phyloP scores from a whole-genome alignment of 805 yeast species.

The Candida insectalens region DNA sequence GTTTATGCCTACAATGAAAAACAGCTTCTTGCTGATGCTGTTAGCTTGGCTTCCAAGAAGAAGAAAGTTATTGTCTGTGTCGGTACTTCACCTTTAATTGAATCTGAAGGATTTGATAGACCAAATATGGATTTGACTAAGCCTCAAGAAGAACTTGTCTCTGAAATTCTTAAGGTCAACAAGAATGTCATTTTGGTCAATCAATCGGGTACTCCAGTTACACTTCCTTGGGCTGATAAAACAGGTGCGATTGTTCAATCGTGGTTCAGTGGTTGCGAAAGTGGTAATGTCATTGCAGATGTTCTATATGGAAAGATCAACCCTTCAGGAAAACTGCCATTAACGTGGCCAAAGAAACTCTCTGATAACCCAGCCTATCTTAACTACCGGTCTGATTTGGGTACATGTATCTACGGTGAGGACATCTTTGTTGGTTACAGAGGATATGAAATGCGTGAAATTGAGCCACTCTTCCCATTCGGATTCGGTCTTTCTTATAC shows the following conservation, averaged over 20 bases:
- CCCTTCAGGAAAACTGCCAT: conserved; percentile 50
- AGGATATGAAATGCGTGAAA: conserved; percentile 43
- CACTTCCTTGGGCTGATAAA: conserved; percentile 40
- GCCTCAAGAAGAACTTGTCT: conserved; percentile 33
- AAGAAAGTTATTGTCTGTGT: conserved; percentile 44
- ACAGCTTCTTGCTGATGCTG: conserved; percentile 32
- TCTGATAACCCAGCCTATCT: conserved; percentile 50
- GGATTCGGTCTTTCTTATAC: conserved; percentile 59
- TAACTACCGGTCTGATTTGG: conserved; percentile 41
- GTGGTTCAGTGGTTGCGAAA: conserved; percentile 50
- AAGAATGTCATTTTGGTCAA: conserved; percentile 42
- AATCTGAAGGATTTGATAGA: conserved; percentile 53
- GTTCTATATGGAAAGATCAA: conserved; percentile 49
- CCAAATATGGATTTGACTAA: conserved; percentile 41
- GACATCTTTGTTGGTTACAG: conserved; percentile 58
- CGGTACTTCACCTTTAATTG: conserved; percentile 49
- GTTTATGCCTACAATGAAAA: conserved; percentile 40
- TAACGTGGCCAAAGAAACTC: conserved; percentile 41
- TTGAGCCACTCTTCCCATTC: conserved; percentile 45
- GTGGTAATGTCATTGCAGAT: conserved; percentile 52
- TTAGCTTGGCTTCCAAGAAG: conserved; percentile 35
- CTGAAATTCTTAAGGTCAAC: conserved; percentile 35
- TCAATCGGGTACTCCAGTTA: conserved; percentile 55
- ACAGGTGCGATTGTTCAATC: conserved; percentile 39
- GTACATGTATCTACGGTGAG: conserved; percentile 52